phyloP scores from a whole-genome alignment of 179 eudicot genomes.

The Beta corolliflora region DNA sequence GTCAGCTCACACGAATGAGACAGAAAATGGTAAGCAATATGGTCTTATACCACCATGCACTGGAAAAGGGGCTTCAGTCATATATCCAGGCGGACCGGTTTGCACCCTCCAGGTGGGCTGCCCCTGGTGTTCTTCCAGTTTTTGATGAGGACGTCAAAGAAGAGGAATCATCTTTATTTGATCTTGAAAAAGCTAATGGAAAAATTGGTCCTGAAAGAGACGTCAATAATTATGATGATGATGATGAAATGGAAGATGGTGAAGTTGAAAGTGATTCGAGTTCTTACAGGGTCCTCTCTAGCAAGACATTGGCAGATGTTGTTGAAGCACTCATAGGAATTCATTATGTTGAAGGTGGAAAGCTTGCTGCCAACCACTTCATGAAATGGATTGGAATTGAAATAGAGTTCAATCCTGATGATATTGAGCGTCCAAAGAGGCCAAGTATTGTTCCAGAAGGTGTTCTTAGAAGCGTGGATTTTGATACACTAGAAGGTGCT shows the following conservation, averaged over 20 bases:
- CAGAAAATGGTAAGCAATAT: conserved; percentile 99
- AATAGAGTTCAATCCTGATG: conserved; percentile 75
- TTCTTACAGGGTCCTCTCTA: conserved; percentile 91
- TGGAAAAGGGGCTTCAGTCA: conserved; percentile 84
- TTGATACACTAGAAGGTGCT: conserved; percentile 71
- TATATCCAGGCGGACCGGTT: conserved; percentile 98
- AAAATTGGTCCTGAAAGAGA: conserved; percentile 38
- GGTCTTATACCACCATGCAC: conserved; percentile 83
- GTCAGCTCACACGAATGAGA: conserved; percentile 97
- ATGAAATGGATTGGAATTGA: conserved; percentile 97
- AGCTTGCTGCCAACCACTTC: conserved; percentile 85
- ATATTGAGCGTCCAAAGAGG: conserved; percentile 48
- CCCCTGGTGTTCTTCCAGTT: conserved; percentile 98
- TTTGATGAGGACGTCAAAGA: conserved; percentile 94
- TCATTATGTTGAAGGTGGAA: conserved; percentile 95
- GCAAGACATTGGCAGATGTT: conserved; percentile 98
- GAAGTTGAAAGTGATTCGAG: conserved; percentile 94
- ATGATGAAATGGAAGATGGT: conserved; percentile 95
- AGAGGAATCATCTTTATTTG: conserved; percentile 63
- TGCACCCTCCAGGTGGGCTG: conserved; percentile 99
- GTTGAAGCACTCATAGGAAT: conserved; percentile 98
- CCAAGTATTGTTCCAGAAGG: conserved; percentile 63
- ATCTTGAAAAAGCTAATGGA: conserved; percentile 37
- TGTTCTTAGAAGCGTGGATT: conserved; percentile 74
- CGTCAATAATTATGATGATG: conserved; percentile 47